Evolutionary conservation across 495 filamentous ascomycete genomes (phyloP), one percentile per base, ranked within the genome.

Genomic region (Annulohypoxylon stygium): DNA sequence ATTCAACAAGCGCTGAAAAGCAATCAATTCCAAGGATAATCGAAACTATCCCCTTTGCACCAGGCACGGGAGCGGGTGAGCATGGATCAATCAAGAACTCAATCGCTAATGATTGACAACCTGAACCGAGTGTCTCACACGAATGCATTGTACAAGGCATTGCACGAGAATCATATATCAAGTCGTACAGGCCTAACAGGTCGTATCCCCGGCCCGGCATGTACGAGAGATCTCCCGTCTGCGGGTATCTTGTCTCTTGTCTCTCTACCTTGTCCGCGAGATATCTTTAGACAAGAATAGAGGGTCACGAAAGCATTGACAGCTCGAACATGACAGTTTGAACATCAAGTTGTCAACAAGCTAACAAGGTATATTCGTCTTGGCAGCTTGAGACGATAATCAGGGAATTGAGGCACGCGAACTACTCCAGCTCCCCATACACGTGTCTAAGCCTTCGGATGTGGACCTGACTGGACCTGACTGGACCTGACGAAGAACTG

Each of bases 71-170:
- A 48, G 37, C 69, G 18, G 69, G 45, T 54, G 61, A 16, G 45
- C 47, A 60, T 50, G 61, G 62, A 55, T 50, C 11, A 55, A 54
- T 47, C 14, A 18, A 41, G 45, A 16, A 20, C 14, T 45, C 9
- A 20, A 33, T 48, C 23, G 23, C 26, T 65, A n/a, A 26, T 26
- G 48, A 20, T 20, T 47, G 43, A 47, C 43, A 47, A 3, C 4
- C 43, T 20, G 26, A 26, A 54, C 11, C 53, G 53, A 25, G 12
- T 68, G 65, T 68, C 61, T 68, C 57, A 69, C 48, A 62, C 55
- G 66, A 67, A 62, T 63, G 50, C 55, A 41, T 20, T 30, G 30
- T 30, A 30, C 30, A 30, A 30, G 30, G 30, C 30, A 39, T 43
- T 43, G 39, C n/a, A 43, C 39, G 12, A n/a, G 33, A 66, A 58